phyloP scores from a whole-genome alignment of 140 eudicot species.

The Oenanthe javanica region DNA sequence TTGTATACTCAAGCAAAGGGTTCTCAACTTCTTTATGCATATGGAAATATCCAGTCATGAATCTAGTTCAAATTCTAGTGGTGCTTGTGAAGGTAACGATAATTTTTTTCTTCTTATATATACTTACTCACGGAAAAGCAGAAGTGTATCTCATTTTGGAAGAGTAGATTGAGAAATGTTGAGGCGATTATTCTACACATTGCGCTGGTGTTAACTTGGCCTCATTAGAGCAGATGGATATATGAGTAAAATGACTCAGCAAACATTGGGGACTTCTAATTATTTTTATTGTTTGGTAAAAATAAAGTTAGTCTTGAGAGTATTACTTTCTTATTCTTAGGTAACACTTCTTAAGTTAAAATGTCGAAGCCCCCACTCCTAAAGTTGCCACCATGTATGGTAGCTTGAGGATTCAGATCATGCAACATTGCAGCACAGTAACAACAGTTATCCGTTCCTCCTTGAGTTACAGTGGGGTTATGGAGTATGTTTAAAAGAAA shows the following conservation, averaged over 20 bases:
- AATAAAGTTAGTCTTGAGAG: not conserved
- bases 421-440: slow-evolving; percentile 12
- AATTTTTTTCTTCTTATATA: not conserved
- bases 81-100: not conserved
- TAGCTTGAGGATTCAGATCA: slow-evolving; percentile 3
- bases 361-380: slow-evolving; percentile 4
- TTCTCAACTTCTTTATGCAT: not conserved
- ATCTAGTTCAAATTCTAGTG: not conserved
- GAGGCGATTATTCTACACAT: not conserved
- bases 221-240: not conserved
- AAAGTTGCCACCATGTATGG: slow-evolving; percentile 12
- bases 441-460: slow-evolving; percentile 25
- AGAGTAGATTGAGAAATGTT: not conserved
- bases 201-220: not conserved
- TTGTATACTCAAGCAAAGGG: not conserved
- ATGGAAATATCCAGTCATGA: not conserved
- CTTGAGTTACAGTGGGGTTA: slow-evolving; percentile 51
- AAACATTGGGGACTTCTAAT: not conserved
- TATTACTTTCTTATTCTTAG: slow-evolving; percentile 11
- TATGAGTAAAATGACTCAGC: not conserved
- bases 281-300: not conserved
- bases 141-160: not conserved
- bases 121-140: not conserved
- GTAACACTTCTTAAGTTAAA: not conserved
- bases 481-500: slow-evolving; percentile 33